Conservation (phyloP, 1,284 basidiomycete genomes). For the Papiliotrema flavescens region DNA sequence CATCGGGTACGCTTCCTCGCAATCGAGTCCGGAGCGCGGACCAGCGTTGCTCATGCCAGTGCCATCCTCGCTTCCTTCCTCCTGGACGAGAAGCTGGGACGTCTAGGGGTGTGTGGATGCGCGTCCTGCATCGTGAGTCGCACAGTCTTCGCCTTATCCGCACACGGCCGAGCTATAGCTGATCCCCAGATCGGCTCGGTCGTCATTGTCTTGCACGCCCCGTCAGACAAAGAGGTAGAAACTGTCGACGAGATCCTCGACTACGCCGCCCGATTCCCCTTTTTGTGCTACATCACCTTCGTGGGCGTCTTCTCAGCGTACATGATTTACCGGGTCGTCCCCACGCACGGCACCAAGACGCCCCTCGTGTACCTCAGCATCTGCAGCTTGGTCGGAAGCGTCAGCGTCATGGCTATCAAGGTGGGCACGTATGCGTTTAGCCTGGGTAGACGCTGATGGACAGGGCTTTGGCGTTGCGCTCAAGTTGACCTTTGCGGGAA, state of each 20-base stretch:
- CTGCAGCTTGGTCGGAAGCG: constrained; percentile 93
- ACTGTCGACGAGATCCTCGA: constrained; percentile 84
- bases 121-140: constrained; percentile 68
- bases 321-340: constrained; percentile 84
- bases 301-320: constrained; percentile 76
- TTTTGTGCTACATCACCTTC: constrained; percentile 81
- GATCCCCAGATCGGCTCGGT: constrained; percentile 66
- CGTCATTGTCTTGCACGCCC: constrained; percentile 94
- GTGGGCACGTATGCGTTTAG: constrained; percentile 11
- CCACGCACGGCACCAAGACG: constrained; percentile 81
- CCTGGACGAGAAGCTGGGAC: constrained; percentile 88
- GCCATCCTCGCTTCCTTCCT: constrained; percentile 91
- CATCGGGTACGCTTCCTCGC: constrained; percentile 62
- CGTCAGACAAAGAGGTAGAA: constrained; percentile 87
- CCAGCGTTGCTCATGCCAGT: constrained; percentile 48
- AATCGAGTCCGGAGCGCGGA: too few species aligned
- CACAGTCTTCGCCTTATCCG: not conserved
- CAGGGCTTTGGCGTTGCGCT: constrained; percentile 89
- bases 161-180: not conserved
- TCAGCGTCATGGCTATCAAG: constrained; percentile 73
- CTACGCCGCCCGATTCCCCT: constrained; percentile 86
- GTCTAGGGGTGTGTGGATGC: constrained; percentile 88
- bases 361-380: constrained; percentile 94
- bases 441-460: not conserved
- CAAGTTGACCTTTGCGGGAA: constrained; percentile 88